These are phyloP conservation scores for Cinchona pubescens DNA, from an alignment of 257 asterid species.

Conservation along the genomic window DNA sequence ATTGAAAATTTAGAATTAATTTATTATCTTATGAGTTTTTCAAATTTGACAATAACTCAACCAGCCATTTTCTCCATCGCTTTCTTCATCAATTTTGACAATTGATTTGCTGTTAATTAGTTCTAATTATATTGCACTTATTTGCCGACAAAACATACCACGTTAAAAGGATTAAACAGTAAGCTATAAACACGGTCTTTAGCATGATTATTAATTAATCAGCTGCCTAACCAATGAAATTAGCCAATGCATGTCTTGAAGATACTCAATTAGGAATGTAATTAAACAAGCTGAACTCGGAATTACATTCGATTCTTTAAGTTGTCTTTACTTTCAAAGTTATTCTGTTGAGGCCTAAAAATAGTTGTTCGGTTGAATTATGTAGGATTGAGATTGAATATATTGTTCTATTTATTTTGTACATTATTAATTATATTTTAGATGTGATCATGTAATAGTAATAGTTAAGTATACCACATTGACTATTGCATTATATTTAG, in stretches of 20 bases:
- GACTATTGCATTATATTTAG: too few relatives aligned
- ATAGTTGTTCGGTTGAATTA: too few relatives aligned
- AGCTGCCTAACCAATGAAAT: slow-evolving; percentile 31
- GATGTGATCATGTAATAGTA: too few relatives aligned
- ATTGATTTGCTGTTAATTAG: slow-evolving; percentile 39
- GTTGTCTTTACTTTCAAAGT: too few relatives aligned
- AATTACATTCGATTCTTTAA: background rate
- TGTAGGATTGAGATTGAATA: too few relatives aligned
- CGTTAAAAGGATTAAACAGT: slow-evolving; percentile 22
- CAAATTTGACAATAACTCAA: background rate
- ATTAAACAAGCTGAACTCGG: background rate
- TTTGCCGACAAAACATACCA: slow-evolving; percentile 46
- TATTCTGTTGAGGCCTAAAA: background rate
- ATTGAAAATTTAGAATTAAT: background rate
- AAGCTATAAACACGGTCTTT: slow-evolving; percentile 16
- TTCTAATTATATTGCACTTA: slow-evolving; percentile 46
- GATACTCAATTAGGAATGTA: background rate
- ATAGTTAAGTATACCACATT: too few relatives aligned
- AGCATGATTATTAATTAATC: slow-evolving; percentile 14
- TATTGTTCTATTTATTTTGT: too few relatives aligned
- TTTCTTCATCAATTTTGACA: slow-evolving; percentile 28
- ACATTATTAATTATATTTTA: too few relatives aligned
- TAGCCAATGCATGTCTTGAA: background rate
- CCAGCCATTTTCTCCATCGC: slow-evolving; percentile 1
- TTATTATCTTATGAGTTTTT: background rate